These are phyloP conservation scores for Lavandula angustifolia DNA, from an alignment of 257 asterid species.

Conservation along the genomic window DNA sequence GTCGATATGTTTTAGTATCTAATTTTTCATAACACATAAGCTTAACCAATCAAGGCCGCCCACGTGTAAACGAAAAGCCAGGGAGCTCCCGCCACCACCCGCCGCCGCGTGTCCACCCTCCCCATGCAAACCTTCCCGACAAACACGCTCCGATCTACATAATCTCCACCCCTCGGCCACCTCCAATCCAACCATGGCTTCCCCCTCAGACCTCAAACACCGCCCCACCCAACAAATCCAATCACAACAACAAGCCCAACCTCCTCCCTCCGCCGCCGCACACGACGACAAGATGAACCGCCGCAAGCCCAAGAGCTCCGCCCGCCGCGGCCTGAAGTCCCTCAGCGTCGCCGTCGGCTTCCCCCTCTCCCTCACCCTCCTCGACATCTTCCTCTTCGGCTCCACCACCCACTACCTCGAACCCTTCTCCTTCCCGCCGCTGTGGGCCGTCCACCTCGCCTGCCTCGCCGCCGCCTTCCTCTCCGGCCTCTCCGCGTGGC, in stretches of 20 bases:
- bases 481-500: conserved; percentile 86
- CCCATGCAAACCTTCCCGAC: conserved; percentile 32
- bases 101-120: conserved; percentile 44
- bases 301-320: conserved; percentile 39
- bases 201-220: conserved; percentile 56
- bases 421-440: conserved; percentile 76
- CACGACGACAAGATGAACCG: conserved; percentile 32
- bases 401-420: conserved; percentile 62
- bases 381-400: conserved; percentile 64
- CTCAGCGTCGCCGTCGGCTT: conserved; percentile 60
- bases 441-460: conserved; percentile 82
- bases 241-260: background rate
- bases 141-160: conserved; percentile 38
- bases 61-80: conserved; percentile 39
- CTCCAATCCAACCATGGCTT: conserved; percentile 39
- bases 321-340: conserved; percentile 76
- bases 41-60: background rate
- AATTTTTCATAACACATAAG: too few species aligned
- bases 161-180: conserved; percentile 28
- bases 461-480: conserved; percentile 54
- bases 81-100: conserved; percentile 28
- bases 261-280: background rate
- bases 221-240: conserved; percentile 32
- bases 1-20: conserved; percentile 4
- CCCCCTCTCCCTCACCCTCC: conserved; percentile 53